Evolutionary conservation across 129 eudicot genomes (phyloP).

Genomic region (Sambucus nigra): DNA sequence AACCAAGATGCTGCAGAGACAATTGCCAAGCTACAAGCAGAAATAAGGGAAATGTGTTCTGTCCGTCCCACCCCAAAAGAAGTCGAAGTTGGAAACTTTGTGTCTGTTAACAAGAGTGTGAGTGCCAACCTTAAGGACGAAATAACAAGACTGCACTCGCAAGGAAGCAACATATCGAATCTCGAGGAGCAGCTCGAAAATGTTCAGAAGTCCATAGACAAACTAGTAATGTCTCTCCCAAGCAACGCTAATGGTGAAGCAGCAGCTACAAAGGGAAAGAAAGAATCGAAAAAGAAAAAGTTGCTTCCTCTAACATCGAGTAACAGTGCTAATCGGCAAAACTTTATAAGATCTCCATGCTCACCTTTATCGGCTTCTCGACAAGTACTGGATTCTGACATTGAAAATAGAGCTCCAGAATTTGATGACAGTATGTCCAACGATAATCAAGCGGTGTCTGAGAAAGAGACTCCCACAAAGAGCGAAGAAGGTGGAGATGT

Average conservation of each 20-base stretch:
- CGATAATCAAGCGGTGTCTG: conserved; percentile 29
- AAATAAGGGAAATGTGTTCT: conserved; percentile 75
- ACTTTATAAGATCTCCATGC: conserved; percentile 73
- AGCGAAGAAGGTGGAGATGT: conserved; percentile 67
- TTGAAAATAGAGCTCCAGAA: conserved; percentile 73
- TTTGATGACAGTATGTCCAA: conserved; percentile 33
- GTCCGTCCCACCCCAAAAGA: conserved; percentile 44
- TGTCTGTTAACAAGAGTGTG: conserved; percentile 73
- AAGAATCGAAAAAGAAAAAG: conserved; percentile 61
- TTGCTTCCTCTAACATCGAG: conserved; percentile 62
- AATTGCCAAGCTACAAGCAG: conserved; percentile 85
- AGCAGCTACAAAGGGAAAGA: conserved; percentile 30
- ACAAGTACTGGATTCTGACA: conserved; percentile 51
- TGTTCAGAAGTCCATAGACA: conserved; percentile 87
- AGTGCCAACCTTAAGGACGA: conserved; percentile 93
- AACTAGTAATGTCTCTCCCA: conserved; percentile 86
- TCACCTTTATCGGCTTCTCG: conserved; percentile 66
- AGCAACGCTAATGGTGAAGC: conserved; percentile 22
- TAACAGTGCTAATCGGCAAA: conserved; percentile 48
- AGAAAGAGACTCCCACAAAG: conserved; percentile 57
- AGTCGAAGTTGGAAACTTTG: conserved; percentile 40
- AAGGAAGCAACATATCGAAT: conserved; percentile 83
- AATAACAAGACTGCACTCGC: conserved; percentile 87
- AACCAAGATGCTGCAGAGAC: conserved; percentile 99
- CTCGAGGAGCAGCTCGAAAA: conserved; percentile 93